Conservation (phyloP, 352 stramenopile species). For the Blastocystis sp. region DNA sequence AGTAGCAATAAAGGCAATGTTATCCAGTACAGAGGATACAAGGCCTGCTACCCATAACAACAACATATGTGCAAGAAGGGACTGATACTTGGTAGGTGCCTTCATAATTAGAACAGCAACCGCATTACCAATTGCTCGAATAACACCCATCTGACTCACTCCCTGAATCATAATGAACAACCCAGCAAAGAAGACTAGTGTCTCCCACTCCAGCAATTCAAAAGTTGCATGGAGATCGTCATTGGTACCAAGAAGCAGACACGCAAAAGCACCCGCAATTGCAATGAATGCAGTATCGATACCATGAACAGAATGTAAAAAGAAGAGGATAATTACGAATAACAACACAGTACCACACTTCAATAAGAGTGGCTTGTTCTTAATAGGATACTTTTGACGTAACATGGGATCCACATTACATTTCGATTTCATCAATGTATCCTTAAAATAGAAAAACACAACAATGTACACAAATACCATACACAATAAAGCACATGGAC, state of each 20-base stretch:
- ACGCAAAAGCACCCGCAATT: conserved; percentile 67
- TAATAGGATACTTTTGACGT: conserved; percentile 67
- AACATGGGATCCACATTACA: conserved; percentile 64
- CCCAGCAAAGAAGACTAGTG: conserved; percentile 68
- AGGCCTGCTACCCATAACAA: conserved; percentile 69
- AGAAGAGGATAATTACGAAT: conserved; percentile 69
- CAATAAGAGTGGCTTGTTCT: conserved; percentile 66
- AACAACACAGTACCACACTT: conserved; percentile 62
- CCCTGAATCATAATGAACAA: conserved; percentile 70
- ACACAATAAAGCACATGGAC: conserved; percentile 62
- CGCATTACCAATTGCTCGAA: conserved; percentile 66
- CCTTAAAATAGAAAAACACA: conserved; percentile 66
- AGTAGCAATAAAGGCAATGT: conserved; percentile 68
- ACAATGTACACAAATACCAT: conserved; percentile 67
- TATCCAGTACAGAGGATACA: conserved; percentile 61
- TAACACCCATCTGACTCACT: conserved; percentile 67
- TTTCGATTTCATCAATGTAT: conserved; percentile 64
- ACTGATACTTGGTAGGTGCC: conserved; percentile 64
- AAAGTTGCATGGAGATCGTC: conserved; percentile 69
- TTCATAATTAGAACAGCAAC: conserved; percentile 65
- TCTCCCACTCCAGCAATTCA: conserved; percentile 69
- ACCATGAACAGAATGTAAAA: conserved; percentile 69
- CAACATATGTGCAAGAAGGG: conserved; percentile 67
- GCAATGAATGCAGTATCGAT: conserved; percentile 70
- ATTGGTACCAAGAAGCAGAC: conserved; percentile 68